Evolutionary conservation across 2,329 filamentous ascomycete genomes (phyloP).

Genomic region (Colletotrichum euphorbiae): DNA sequence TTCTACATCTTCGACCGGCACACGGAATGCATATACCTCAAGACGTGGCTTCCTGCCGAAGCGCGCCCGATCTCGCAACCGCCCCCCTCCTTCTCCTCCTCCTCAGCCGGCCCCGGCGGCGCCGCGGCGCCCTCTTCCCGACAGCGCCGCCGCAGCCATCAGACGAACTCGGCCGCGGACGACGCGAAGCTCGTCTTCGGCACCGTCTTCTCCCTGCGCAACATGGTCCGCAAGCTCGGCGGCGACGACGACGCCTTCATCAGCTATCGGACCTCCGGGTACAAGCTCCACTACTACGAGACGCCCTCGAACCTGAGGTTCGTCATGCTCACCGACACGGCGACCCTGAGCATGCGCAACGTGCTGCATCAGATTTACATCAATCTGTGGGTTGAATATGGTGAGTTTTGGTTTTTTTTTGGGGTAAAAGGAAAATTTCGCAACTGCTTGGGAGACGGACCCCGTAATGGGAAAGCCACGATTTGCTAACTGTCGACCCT

Average conservation of each 20-base stretch:
- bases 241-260: constrained; percentile 96
- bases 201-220: constrained; percentile 93
- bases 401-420: constrained; percentile 57
- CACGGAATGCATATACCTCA: constrained; percentile 97
- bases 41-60: constrained; percentile 75
- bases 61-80: constrained; percentile 53
- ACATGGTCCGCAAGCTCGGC: constrained; percentile 96
- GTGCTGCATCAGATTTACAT: constrained; percentile 99
- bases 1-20: constrained; percentile 99
- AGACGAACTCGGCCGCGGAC: constrained; percentile 64
- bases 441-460: no score
- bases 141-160: constrained; percentile 20
- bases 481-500: constrained; percentile 37
- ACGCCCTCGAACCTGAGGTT: constrained; percentile 96
- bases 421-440: no score
- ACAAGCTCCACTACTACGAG: constrained; percentile 99
- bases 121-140: constrained; percentile 32
- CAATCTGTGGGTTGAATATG: constrained; percentile 96
- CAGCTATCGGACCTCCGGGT: constrained; percentile 91
- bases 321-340: constrained; percentile 94
- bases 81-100: constrained; percentile 53
- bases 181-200: constrained; percentile 98
- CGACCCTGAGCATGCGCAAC: constrained; percentile 89
- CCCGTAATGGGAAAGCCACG: neutral
- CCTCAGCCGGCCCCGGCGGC: constrained; percentile 25